These are phyloP conservation scores for Gossypium ekmanianum DNA, from an alignment of 345 rosid species.

Conservation along the genomic window DNA sequence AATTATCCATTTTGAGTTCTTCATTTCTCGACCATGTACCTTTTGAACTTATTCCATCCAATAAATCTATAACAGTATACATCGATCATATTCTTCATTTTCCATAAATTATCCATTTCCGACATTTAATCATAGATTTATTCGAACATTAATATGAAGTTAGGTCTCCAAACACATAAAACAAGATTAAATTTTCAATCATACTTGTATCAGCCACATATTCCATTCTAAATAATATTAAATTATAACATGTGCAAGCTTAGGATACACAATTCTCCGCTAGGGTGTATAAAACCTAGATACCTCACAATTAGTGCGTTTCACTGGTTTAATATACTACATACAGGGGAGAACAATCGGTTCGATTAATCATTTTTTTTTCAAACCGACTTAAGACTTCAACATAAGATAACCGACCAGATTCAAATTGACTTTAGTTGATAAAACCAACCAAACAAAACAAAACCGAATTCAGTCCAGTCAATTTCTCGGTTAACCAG, in stretches of 20 bases:
- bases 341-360: too few species aligned
- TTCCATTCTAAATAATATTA: not conserved
- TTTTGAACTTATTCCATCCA: not conserved
- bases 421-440: too few species aligned
- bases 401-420: too few species aligned
- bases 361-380: too few species aligned
- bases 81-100: not conserved
- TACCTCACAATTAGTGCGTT: not conserved
- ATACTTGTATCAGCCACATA: not conserved
- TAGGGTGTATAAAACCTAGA: not conserved
- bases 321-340: not conserved
- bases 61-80: not conserved
- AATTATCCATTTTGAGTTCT: not conserved
- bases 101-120: too few species aligned
- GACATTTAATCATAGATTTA: not conserved
- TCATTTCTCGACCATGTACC: not conserved
- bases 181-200: not conserved
- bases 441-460: too few species aligned
- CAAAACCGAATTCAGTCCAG: too few species aligned
- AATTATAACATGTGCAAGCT: not conserved
- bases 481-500: too few species aligned
- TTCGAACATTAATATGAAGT: too few species aligned
- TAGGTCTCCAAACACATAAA: not conserved
- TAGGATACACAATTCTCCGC: not conserved
- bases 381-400: too few species aligned